Evolutionary conservation across 2,329 filamentous ascomycete genomes (phyloP).

Genomic region (Phyllosticta citriasiana): DNA sequence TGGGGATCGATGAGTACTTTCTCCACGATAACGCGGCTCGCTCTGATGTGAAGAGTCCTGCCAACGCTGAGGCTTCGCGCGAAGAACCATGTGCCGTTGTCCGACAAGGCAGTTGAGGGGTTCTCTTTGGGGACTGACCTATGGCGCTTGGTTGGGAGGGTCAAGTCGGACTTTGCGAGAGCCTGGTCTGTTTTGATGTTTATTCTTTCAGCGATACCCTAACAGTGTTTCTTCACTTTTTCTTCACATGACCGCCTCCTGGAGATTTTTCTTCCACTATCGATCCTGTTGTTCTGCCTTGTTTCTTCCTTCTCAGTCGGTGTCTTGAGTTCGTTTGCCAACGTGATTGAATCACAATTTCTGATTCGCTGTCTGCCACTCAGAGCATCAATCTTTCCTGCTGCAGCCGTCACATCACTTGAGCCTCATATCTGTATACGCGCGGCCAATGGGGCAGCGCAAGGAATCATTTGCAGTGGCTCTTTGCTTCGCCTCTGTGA

Average conservation of each 20-base stretch:
- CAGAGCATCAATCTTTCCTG: neutral
- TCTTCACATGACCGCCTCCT: neutral
- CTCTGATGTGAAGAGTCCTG: neutral
- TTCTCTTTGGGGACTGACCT: neutral
- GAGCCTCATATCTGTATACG: neutral
- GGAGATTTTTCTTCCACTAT: neutral
- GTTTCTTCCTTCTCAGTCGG: neutral
- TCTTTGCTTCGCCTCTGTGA: neutral
- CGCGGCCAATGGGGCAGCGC: neutral
- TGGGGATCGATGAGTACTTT: neutral
- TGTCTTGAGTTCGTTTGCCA: too few relatives aligned
- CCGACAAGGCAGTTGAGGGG: neutral
- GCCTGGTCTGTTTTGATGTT: neutral
- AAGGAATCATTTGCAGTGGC: neutral
- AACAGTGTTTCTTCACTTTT: neutral
- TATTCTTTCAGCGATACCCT: neutral
- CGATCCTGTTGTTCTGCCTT: neutral
- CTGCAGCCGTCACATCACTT: neutral
- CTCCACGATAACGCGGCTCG: neutral
- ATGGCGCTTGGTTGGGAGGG: neutral
- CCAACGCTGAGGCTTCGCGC: neutral
- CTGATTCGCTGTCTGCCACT: too few relatives aligned
- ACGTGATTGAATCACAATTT: too few relatives aligned
- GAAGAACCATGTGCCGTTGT: neutral
- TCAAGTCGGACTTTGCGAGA: neutral